Evolutionary conservation across 208 protist genomes (phyloP), one percentile per base, ranked within the genome.

Genomic region (Novymonas esmeraldas): DNA sequence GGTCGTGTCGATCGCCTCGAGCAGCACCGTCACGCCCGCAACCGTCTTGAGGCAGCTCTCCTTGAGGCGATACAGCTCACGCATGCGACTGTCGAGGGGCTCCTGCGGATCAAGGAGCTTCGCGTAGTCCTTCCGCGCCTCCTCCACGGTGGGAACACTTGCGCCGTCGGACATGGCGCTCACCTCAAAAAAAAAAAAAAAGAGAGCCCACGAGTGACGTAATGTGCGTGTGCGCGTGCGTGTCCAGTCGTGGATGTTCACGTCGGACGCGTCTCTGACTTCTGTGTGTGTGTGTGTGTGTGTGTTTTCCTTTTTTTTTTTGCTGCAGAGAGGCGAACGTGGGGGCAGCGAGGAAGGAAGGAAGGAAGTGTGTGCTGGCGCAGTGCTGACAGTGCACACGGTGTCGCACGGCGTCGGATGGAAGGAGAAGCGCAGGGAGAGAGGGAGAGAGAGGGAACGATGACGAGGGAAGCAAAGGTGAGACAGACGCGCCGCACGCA

Each of bases 61-160:
- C 73, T 95, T 95, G 31, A 97, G 76, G 34, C 84, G 81, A 79
- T 97, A 95, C 5, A 97, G 56, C 76, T 94, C 88, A 14, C 93
- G 90, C 67, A 90, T 87, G 72, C 90, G 85, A 63, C 85, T 87
- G 76, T 89, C 86, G 11, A 97, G 85, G 11, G 90, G 79, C 62
- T 84, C 87, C 41, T 77, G 45, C 2, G 84, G 85, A 59, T 95
- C 84, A 24, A 95, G 79, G 26, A 95, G 73, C 52, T 80, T 79
- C 28, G 69, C 79, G 64, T 84, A 95, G 39, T 87, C 79, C 66
- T 69, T 74, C 60, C 73, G 78, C 18, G 82, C 79, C 61, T 84
- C 68, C 61, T 79, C 74, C 20, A 87, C 38, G 22, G 78, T 84
- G 38, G 61, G 76, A 0, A 11, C 36, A 36, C 24, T 48, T 18